Base-by-base conservation (phyloP, 148 eudicot genomes). In the Vaccinium darrowii region DNA sequence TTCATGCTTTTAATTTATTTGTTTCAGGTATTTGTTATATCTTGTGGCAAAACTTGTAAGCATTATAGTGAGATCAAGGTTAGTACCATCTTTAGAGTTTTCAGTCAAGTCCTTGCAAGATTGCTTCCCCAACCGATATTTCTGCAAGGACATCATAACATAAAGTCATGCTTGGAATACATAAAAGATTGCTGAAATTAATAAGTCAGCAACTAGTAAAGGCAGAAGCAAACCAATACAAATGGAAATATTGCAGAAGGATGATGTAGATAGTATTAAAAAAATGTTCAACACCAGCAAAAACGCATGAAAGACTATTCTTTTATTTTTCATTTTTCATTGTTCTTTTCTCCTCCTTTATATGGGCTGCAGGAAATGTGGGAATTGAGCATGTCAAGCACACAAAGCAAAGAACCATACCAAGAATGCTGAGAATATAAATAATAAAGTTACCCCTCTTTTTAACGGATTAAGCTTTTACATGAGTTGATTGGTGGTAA, bases 111-210 rank as follows among this genome's bases (percentile, higher is more conserved):
- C 90, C 88, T 86, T 90, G 87, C 86, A 88, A 69, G 92, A 77
- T 84, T 89, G 88, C 79, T 88, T 89, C 86, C 91, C 91, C 85
- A 91, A 21, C 16, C 92, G 90, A 80, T 84, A 91, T 84, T 91
- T 91, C 91, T 91, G 87, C 88, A 89, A 74, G 57, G 18, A 50
- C 57, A 76, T 21, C 57, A 76, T 33, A 60, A 76, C 8, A 82
- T 12, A 53, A 18, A 86, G 8, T 30, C 19, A 39, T 86, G 74
- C 43, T 33, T 36, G 50, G 43, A 75, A 81, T 30, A 25, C n/a
- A 62, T 8, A 10, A 50, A 57, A 60, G 14, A 57, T 13, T 67
- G 86, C 13, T 30, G 6, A 9, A 50, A 71, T 7, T 27, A 80
- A 78, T 8, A 53, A 60, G 53, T 80, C 53, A 39, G 21, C 23